Evolutionary conservation across 2,329 filamentous ascomycete species (phyloP).

Genomic region (Xylariaceae sp.): DNA sequence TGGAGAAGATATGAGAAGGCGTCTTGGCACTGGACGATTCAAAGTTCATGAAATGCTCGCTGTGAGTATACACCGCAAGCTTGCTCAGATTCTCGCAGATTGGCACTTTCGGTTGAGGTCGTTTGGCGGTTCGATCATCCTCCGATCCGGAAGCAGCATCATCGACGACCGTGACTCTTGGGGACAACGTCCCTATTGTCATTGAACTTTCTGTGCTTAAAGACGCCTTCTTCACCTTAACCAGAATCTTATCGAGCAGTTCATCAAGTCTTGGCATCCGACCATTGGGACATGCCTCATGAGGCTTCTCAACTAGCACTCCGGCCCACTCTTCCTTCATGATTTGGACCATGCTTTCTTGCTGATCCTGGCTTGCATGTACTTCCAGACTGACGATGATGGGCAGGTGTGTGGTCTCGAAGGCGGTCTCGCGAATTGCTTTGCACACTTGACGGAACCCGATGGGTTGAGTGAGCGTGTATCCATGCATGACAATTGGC

Average conservation of each 20-base stretch:
- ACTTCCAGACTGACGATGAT: conserved; percentile 94
- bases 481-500: conserved; percentile 81
- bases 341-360: conserved; percentile 90
- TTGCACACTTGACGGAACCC: conserved; percentile 86
- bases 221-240: conserved; percentile 74
- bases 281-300: conserved; percentile 57
- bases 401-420: conserved; percentile 76
- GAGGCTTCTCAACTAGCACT: conserved; percentile 69
- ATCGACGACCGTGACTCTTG: conserved; percentile 43
- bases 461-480: conserved; percentile 85
- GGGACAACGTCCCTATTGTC: conserved; percentile 43
- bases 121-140: conserved; percentile 49
- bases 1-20: conserved; percentile 80
- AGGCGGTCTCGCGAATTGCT: conserved; percentile 80
- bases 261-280: conserved; percentile 74
- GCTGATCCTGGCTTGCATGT: conserved; percentile 81
- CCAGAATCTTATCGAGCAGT: conserved; percentile 78
- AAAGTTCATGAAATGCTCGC: conserved; percentile 79
- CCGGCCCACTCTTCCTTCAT: conserved; percentile 89
- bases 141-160: conserved; percentile 49
- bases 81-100: conserved; percentile 76
- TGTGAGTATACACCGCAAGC: conserved; percentile 85
- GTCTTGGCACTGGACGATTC: conserved; percentile 67
- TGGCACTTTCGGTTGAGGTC: conserved; percentile 52
- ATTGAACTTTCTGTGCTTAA: conserved; percentile 43